These are phyloP conservation scores for Raddia distichophylla DNA, from an alignment of 176 grass and related monocot species.

Conservation along the genomic window DNA sequence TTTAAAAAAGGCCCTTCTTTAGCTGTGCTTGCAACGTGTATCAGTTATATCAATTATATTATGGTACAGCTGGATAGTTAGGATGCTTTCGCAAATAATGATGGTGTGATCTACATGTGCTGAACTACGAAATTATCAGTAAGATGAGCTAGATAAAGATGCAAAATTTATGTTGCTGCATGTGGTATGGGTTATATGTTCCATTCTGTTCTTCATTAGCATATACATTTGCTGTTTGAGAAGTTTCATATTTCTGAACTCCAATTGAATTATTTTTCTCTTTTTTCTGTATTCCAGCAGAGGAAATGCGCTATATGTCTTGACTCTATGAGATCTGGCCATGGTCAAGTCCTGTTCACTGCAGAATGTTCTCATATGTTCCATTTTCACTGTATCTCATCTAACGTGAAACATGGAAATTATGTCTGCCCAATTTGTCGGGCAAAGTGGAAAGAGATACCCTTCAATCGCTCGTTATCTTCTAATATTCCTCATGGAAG, in stretches of 20 bases:
- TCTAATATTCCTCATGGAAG: slow-evolving; percentile 58
- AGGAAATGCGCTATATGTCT: slow-evolving; percentile 91
- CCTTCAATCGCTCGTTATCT: slow-evolving; percentile 54
- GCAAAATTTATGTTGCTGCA: neutral
- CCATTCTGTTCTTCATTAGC: neutral
- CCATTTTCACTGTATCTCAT: slow-evolving; percentile 93
- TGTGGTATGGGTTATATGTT: neutral
- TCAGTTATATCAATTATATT: neutral
- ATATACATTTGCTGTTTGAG: neutral
- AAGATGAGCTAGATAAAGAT: neutral
- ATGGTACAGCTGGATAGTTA: neutral
- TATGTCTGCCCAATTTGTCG: slow-evolving; percentile 88
- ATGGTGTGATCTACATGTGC: neutral
- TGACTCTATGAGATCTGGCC: slow-evolving; percentile 76
- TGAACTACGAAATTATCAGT: neutral
- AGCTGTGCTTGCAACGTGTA: neutral
- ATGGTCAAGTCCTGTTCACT: slow-evolving; percentile 86
- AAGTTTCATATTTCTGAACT: slow-evolving; percentile 13
- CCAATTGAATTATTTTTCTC: slow-evolving; percentile 14
- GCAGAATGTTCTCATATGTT: slow-evolving; percentile 96
- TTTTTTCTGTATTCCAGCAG: slow-evolving; percentile 49
- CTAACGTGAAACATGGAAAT: slow-evolving; percentile 92
- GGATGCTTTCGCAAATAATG: neutral
- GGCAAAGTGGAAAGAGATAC: slow-evolving; percentile 91
- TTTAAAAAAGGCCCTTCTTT: neutral